These are phyloP conservation scores for Claviceps sp. DNA, from an alignment of 2,329 filamentous ascomycete genomes.

Conservation along the genomic window DNA sequence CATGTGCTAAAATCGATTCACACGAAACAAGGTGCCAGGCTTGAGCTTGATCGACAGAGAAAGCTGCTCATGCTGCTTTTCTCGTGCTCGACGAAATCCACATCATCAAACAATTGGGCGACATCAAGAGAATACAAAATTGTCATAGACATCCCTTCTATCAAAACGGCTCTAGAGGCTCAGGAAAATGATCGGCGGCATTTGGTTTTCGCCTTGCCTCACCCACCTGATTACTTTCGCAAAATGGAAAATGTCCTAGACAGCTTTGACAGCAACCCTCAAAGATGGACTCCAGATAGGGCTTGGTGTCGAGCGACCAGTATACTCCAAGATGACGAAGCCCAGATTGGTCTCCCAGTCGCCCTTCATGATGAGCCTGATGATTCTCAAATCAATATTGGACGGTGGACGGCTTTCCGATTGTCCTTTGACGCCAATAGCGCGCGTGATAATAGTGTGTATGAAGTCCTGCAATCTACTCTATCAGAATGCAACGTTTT, in stretches of 20 bases:
- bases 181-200: conserved; percentile 17
- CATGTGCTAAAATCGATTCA: conserved; percentile 38
- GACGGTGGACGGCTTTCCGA: conserved; percentile 43
- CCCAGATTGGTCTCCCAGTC: conserved; percentile 21
- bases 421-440: conserved; percentile 18
- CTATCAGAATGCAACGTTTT: conserved; percentile 63
- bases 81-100: conserved; percentile 8
- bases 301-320: conserved; percentile 36
- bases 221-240: conserved; percentile 35
- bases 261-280: conserved; percentile 19
- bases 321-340: conserved; percentile 23
- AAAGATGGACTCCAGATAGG: conserved; percentile 27
- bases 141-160: conserved; percentile 29
- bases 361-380: conserved; percentile 24
- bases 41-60: conserved; percentile 18
- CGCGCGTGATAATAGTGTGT: neutral
- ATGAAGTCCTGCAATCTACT: conserved; percentile 30
- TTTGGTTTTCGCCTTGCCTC: conserved; percentile 33
- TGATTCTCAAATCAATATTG: conserved; percentile 33
- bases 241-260: conserved; percentile 18
- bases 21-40: conserved; percentile 9
- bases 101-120: conserved; percentile 5
- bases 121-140: conserved; percentile 24
- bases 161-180: conserved; percentile 29
- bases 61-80: conserved; percentile 20